Conservation (phyloP, 2,329 filamentous ascomycete genomes). For the Cladophialophora immunda region DNA sequence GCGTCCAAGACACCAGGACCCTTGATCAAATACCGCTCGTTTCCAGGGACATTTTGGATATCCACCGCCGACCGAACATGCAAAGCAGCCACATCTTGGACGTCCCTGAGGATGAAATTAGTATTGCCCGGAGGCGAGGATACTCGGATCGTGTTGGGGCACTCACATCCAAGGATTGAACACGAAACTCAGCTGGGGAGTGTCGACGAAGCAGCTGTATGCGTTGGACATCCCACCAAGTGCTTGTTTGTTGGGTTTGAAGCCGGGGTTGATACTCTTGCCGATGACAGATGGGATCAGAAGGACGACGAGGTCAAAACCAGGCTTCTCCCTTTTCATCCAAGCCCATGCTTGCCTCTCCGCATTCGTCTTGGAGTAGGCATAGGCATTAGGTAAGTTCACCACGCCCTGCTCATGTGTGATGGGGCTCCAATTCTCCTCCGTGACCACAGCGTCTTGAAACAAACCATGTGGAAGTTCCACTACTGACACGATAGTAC, state of each 20-base stretch:
- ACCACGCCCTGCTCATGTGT: neutral
- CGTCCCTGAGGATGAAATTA: neutral
- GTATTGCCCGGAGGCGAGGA: neutral
- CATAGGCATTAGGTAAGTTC: neutral
- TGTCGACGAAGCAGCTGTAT: neutral
- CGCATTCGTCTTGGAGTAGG: neutral
- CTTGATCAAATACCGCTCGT: neutral
- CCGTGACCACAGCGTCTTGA: neutral
- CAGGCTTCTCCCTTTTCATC: neutral
- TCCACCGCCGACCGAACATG: neutral
- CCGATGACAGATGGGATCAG: neutral
- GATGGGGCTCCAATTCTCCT: neutral
- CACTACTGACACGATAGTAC: neutral
- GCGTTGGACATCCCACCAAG: neutral
- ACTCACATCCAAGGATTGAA: neutral
- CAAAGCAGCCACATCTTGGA: neutral
- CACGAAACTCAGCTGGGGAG: neutral
- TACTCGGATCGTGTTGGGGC: neutral
- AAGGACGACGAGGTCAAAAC: neutral
- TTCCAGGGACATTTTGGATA: neutral
- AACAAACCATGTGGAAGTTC: neutral
- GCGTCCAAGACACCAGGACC: neutral
- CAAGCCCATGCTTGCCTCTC: neutral
- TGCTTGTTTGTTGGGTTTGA: neutral
- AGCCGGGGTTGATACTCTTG: neutral